Percentiles rank a stretch among this genome's conserved stretches.
Conservation (phyloP, 169 alveolate genomes). For the Cystoisospora suis region DNA sequence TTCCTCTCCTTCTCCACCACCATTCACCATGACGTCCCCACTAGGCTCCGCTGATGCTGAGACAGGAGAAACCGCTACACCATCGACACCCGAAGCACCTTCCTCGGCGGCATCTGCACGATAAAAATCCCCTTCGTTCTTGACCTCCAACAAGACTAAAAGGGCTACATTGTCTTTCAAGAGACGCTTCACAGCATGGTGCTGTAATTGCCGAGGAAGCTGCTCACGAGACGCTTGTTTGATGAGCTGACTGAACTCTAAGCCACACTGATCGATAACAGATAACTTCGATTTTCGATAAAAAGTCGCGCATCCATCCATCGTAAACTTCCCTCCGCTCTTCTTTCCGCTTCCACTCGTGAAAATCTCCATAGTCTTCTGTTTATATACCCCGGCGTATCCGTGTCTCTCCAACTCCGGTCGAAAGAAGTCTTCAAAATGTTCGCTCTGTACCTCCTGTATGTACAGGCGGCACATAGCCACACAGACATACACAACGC, state of each 20-base stretch:
- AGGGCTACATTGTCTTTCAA: conserved; percentile 81
- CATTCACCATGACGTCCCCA: too few species aligned
- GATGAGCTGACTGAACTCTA: conserved; percentile 77
- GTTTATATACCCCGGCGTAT: conserved; percentile 80
- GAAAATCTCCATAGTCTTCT: conserved; percentile 79
- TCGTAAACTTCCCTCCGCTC: conserved; percentile 78
- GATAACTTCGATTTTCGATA: conserved; percentile 72
- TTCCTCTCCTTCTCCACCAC: too few species aligned
- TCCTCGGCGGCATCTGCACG: conserved; percentile 4
- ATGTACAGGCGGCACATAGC: too few species aligned
- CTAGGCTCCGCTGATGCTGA: too few species aligned
- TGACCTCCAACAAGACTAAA: conserved; percentile 70
- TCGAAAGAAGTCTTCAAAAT: conserved; percentile 77
- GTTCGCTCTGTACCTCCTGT: conserved; percentile 80
- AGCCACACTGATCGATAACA: conserved; percentile 74
- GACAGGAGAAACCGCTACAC: too few species aligned
- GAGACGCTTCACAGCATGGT: conserved; percentile 70
- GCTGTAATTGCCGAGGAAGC: conserved; percentile 36
- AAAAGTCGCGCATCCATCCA: conserved; percentile 82
- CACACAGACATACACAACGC: not conserved
- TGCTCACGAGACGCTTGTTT: conserved; percentile 76
- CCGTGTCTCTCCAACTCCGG: conserved; percentile 75
- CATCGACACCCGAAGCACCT: too few species aligned
- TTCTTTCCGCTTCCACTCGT: conserved; percentile 77
- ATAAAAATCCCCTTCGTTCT: conserved; percentile 40